phyloP scores from a whole-genome alignment of 495 filamentous ascomycete species.

The Aspergillus steynii region DNA sequence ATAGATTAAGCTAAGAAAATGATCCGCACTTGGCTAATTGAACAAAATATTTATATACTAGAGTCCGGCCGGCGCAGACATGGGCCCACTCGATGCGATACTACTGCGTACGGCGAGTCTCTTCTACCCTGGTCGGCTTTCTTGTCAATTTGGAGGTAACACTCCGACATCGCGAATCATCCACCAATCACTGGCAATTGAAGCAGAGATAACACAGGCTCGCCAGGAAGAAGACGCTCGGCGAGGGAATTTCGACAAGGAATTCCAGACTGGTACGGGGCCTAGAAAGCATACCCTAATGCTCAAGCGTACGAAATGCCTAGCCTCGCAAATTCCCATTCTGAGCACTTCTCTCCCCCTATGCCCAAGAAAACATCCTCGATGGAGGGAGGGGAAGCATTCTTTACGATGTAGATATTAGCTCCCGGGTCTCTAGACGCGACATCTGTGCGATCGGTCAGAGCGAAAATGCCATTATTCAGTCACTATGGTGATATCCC shows the following conservation, averaged over 20 bases:
- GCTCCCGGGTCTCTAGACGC: not conserved
- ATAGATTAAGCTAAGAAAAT: not conserved
- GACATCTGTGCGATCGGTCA: not conserved
- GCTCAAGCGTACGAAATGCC: not conserved
- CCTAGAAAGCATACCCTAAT: not conserved
- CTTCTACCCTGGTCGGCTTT: not conserved
- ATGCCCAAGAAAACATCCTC: not conserved
- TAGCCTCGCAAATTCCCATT: not conserved
- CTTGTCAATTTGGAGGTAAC: not conserved
- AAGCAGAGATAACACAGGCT: not conserved
- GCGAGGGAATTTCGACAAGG: not conserved
- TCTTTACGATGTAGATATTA: not conserved
- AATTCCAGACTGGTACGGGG: not conserved
- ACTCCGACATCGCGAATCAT: too few species aligned
- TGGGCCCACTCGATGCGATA: not conserved
- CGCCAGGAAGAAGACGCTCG: not conserved
- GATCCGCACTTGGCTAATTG: not conserved
- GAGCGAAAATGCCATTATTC: slow-evolving; percentile 11
- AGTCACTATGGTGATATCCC: slow-evolving; percentile 18
- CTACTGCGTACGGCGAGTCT: not conserved
- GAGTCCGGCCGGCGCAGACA: not conserved
- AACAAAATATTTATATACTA: not conserved
- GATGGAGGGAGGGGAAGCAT: not conserved
- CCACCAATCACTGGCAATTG: too few species aligned
- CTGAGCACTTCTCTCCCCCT: not conserved